Evolutionary conservation across 108 stramenopile species (phyloP).

Genomic region (Schizochytrium sp.): DNA sequence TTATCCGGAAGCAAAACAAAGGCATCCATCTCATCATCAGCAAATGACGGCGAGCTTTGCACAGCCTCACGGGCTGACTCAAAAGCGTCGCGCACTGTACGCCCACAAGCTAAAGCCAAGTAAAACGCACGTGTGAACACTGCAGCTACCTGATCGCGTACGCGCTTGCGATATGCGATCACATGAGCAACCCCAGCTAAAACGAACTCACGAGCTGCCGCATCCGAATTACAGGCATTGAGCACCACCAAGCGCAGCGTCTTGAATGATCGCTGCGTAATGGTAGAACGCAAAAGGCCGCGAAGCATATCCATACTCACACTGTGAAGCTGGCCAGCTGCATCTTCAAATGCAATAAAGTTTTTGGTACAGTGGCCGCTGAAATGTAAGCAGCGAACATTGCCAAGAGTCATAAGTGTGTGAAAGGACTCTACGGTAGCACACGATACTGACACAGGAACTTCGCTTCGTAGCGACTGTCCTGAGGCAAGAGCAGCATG

Average conservation of each 20-base stretch:
- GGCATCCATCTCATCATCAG: conserved; percentile 46
- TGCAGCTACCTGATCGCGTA: conserved; percentile 11
- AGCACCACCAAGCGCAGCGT: conserved; percentile 52
- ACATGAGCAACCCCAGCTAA: conserved; percentile 49
- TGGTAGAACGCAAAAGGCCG: conserved; percentile 11
- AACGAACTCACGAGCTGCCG: conserved; percentile 47
- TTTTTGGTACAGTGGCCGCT: conserved; percentile 56
- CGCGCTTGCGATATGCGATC: conserved; percentile 47
- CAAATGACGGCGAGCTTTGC: conserved; percentile 41
- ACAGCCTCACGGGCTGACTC: conserved; percentile 56
- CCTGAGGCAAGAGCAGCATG: background rate
- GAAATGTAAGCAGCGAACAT: conserved; percentile 55
- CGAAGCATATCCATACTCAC: conserved; percentile 50
- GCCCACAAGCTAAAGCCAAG: conserved; percentile 47
- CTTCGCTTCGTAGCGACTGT: background rate
- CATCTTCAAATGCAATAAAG: conserved; percentile 58
- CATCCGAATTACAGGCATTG: conserved; percentile 43
- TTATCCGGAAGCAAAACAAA: conserved; percentile 39
- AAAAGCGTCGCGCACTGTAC: conserved; percentile 57
- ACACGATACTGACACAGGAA: conserved; percentile 36
- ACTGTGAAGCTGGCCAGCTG: conserved; percentile 4
- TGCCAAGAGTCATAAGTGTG: conserved; percentile 58
- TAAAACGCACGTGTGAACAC: conserved; percentile 9
- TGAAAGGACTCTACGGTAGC: conserved; percentile 53
- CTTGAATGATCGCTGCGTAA: conserved; percentile 33